Evolutionary conservation across 78 protist genomes (phyloP), one percentile per base, ranked within the genome.

Genomic region (Monosiga brevicollis): DNA sequence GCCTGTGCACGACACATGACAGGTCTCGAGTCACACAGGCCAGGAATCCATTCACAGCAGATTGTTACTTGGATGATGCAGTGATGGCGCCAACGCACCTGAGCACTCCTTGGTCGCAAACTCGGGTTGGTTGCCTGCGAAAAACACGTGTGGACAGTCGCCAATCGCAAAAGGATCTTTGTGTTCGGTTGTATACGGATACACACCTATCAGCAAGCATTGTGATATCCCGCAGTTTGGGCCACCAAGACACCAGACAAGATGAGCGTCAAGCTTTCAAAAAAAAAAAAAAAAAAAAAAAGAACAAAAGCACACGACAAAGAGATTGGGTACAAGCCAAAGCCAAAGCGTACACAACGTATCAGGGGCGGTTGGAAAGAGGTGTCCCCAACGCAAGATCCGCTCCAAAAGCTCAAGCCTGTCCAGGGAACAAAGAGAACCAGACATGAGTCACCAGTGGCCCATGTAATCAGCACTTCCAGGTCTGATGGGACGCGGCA

Each of bases 361-460:
- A 82, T 89, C 89, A 20, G 90, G 89, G 9, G 90, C 89, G 0
- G 90, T 87, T 0, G 92, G 92, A n/a, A 89, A 86, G 2, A 89
- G 0, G 79, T 89, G 89, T 0, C 86, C 76, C 78, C 81, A 26
- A n/a, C 77, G 42, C 32, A 86, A 82, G 2, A 73, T 80, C 10
- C 0, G 23, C 22, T n/a, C 80, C 0, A 88, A 42, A 25, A 39
- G 0, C 10, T 2, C 70, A 6, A 88, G 42, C 0, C 62, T 49
- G 62, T 49, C 62, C 6, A 49, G 62, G 15, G 62, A n/a, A n/a
- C n/a, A n/a, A n/a, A n/a, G n/a, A n/a, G n/a, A n/a, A n/a, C n/a
- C n/a, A n/a, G n/a, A n/a, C n/a, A n/a, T n/a, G n/a, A n/a, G n/a
- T n/a, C n/a, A n/a, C n/a, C n/a, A n/a, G n/a, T n/a, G n/a, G n/a